These are phyloP conservation scores for Polymyxa betae DNA, from an alignment of 208 protist species.

Conservation along the genomic window DNA sequence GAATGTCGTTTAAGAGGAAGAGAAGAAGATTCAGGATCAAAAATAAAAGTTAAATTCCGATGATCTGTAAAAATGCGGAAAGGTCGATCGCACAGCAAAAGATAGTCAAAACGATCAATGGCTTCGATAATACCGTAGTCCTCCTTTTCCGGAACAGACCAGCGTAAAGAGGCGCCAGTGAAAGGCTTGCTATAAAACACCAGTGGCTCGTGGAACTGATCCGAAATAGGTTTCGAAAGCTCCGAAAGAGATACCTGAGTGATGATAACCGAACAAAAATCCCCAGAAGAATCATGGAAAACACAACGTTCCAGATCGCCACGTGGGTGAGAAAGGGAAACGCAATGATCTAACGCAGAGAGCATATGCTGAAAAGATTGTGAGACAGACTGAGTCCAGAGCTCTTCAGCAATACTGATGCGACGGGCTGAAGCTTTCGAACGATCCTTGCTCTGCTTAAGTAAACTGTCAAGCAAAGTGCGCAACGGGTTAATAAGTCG, in stretches of 20 bases:
- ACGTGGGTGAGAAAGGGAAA: neutral
- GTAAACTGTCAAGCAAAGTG: neutral
- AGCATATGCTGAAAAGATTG: neutral
- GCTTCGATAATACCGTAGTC: neutral
- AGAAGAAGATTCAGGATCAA: neutral
- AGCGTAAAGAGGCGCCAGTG: neutral
- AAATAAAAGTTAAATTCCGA: constrained; percentile 11
- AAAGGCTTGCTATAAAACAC: neutral
- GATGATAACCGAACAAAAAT: neutral
- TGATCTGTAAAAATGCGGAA: constrained; percentile 40
- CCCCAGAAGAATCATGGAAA: neutral
- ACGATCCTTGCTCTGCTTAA: neutral
- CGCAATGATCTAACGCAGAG: neutral
- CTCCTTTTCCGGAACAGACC: neutral
- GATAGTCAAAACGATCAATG: neutral
- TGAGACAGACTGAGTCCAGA: neutral
- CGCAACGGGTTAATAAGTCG: neutral
- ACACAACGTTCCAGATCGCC: neutral
- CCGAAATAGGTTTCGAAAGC: neutral
- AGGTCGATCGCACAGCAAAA: neutral
- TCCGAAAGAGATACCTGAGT: neutral
- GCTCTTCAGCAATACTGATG: neutral
- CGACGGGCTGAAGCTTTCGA: neutral
- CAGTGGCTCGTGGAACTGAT: neutral
- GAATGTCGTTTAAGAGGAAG: constrained; percentile 19